Evolutionary conservation across 345 rosid genomes (phyloP).

Genomic region (sweet orange (Citrus sinensis)): DVS_A1.0 CM039169.1:1580001-1580500

Average conservation of each 20-base stretch:
- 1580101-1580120: no score
- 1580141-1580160: slow-evolving; percentile 24
- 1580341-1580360: neutral
- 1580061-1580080: no score
- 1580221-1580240: slow-evolving; percentile 14
- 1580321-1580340: no score
- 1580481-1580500: neutral
- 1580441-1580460: neutral
- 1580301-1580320: neutral
- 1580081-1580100: neutral
- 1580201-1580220: slow-evolving; percentile 28
- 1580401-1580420: neutral
- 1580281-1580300: slow-evolving; percentile 14
- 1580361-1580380: slow-evolving; percentile 22
- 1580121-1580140: neutral
- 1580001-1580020: slow-evolving; percentile 13
- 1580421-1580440: neutral
- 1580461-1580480: slow-evolving; percentile 12
- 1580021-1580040: neutral
- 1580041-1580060: neutral
- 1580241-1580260: slow-evolving; percentile 12
- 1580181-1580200: slow-evolving; percentile 20
- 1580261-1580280: slow-evolving; percentile 17
- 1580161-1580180: slow-evolving; percentile 19
- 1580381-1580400: slow-evolving; percentile 15